Evolutionary conservation across 75 land plant genomes (phyloP), one percentile per base, ranked within the genome.

Genomic region (Pseudotsuga menziesii): DNA sequence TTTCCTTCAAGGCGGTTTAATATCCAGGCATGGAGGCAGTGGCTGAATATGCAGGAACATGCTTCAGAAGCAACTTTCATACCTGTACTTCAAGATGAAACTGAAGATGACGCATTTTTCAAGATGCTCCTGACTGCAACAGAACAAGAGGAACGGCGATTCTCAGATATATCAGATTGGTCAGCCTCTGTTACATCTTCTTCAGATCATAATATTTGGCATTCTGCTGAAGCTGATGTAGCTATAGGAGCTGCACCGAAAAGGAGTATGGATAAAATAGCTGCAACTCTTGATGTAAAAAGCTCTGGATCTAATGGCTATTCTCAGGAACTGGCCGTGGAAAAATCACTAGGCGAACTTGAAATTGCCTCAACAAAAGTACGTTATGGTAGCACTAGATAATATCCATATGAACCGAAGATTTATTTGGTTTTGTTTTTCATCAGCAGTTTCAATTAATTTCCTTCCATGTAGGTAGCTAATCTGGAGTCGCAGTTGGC

Each of bases 81-180:
- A 72, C 58, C 69, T 27, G 39, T n/a, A 54, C 29, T 19, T 55
- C 23, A 3, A 52, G 9, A 39, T 55, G 75, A 72, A 58, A 16
- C 11, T 0, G 55, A 25, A 16, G 75, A 58, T 57, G 56, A 56
- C 22, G 75, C 60, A 7, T 57, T 72, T 22, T 77, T 36, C 25
- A 77, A 61, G 78, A 41, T 76, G 55, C 59, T 69, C 39, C 14
- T 72, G 70, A 57, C 14, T 77, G 48, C 69, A 25, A 82, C 70
- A 23, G 87, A 87, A 73, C 89, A 69, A 79, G 91, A 89, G 81
- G 91, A 89, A 57, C 87, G 89, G 12, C 81, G 89, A 5, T 77
- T 90, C 80, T 90, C 92, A 73, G 85, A 80, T 81, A 79, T 90
- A 75, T 90, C 92, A 14, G 89, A 89, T 62, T 88, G 90, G 81